These are phyloP conservation scores for Stagonosporopsis vannaccii DNA, from an alignment of 2,329 filamentous ascomycete genomes.

Conservation along the genomic window DNA sequence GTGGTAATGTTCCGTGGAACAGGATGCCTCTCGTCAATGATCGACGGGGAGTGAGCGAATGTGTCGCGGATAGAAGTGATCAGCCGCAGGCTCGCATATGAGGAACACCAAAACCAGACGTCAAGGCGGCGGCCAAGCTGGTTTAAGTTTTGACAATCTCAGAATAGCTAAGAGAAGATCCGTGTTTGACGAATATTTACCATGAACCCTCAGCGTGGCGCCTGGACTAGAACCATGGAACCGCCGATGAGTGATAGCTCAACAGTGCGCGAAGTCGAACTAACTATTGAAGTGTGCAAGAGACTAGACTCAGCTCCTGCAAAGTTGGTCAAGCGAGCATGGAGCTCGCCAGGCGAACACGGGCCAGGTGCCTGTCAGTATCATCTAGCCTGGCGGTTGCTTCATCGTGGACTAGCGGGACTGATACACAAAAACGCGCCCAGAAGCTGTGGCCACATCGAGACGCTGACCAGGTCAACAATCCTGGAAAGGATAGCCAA, in stretches of 20 bases:
- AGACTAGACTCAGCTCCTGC: slow-evolving; percentile 10
- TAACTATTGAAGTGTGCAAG: slow-evolving; percentile 19
- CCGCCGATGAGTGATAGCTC: slow-evolving; percentile 11
- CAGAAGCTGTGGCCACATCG: slow-evolving; percentile 11
- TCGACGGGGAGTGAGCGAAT: slow-evolving; percentile 15
- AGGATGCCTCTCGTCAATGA: slow-evolving; percentile 11
- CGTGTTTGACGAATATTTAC: slow-evolving; percentile 13
- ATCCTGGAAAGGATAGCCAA: slow-evolving; percentile 8
- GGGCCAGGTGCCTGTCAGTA: slow-evolving; percentile 13
- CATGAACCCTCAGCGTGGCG: slow-evolving; percentile 17
- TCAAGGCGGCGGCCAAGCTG: slow-evolving; percentile 3
- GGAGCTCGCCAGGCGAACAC: slow-evolving; percentile 9
- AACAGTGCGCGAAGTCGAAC: slow-evolving; percentile 17
- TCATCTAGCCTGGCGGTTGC: slow-evolving; percentile 7
- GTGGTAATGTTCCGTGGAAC: slow-evolving; percentile 1
- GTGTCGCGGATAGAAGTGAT: slow-evolving; percentile 11
- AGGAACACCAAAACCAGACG: slow-evolving; percentile 13
- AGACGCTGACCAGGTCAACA: slow-evolving; percentile 4
- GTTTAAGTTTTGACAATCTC: slow-evolving; percentile 16
- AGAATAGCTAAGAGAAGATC: slow-evolving; percentile 21
- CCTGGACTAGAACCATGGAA: slow-evolving; percentile 11
- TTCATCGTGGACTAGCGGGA: slow-evolving; percentile 16
- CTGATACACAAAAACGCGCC: slow-evolving; percentile 14
- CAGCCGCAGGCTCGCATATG: slow-evolving; percentile 12
- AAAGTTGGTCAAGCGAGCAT: slow-evolving; percentile 6